phyloP scores from a whole-genome alignment of 208 protist genomes.

The Trichomonas vaginalis region DNA sequence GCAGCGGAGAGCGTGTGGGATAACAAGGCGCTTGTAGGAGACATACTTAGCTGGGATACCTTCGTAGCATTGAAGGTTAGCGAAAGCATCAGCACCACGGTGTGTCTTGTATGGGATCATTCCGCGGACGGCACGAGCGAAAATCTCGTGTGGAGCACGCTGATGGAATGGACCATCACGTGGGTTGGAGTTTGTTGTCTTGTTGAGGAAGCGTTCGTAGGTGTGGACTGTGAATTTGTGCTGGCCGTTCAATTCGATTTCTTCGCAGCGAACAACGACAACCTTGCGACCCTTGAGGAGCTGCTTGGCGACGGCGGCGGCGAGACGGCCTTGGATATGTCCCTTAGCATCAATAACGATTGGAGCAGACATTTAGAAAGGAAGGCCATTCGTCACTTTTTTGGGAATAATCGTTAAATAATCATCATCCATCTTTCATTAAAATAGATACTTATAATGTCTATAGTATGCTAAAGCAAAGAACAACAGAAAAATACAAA shows the following conservation, averaged over 20 bases:
- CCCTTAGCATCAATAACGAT: slow-evolving; percentile 85
- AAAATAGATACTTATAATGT: too few relatives aligned
- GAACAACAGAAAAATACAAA: too few relatives aligned
- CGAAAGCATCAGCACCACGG: slow-evolving; percentile 55
- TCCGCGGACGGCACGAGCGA: slow-evolving; percentile 74
- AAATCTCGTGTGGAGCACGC: slow-evolving; percentile 79
- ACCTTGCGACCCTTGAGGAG: slow-evolving; percentile 80
- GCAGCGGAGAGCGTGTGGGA: slow-evolving; percentile 60
- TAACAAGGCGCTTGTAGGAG: slow-evolving; percentile 56
- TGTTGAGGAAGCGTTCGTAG: slow-evolving; percentile 63
- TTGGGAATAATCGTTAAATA: too few relatives aligned
- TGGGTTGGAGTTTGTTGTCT: slow-evolving; percentile 88
- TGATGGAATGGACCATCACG: slow-evolving; percentile 84
- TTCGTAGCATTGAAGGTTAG: slow-evolving; percentile 59
- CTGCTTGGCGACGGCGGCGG: slow-evolving; percentile 86
- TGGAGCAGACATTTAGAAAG: background rate
- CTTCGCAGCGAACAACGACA: slow-evolving; percentile 61
- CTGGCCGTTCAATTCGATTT: background rate
- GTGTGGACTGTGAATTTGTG: slow-evolving; percentile 26
- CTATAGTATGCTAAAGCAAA: too few relatives aligned
- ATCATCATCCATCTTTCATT: too few relatives aligned
- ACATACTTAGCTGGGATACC: slow-evolving; percentile 65
- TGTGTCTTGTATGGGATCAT: slow-evolving; percentile 89
- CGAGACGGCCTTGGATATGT: slow-evolving; percentile 86
- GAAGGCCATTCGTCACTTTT: background rate